Conservation (phyloP, 2,329 filamentous ascomycete genomes). For the Clarireedia hainanense region DNA sequence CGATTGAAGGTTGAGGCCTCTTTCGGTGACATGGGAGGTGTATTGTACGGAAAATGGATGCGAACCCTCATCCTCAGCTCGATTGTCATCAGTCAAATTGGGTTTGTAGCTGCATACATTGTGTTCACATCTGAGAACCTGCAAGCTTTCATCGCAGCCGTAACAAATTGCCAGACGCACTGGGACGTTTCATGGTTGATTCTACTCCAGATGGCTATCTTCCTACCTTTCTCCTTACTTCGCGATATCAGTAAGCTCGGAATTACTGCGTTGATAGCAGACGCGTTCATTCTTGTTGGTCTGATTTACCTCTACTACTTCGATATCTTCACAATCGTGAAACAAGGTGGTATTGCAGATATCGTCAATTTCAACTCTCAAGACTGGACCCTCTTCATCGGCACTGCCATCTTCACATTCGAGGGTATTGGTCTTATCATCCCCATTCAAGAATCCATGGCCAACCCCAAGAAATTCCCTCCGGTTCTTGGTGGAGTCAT, state of each 20-base stretch:
- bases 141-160: conserved; percentile 87
- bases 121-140: conserved; percentile 96
- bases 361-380: conserved; percentile 84
- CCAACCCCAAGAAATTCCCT: conserved; percentile 81
- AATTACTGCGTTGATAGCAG: conserved; percentile 87
- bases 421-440: conserved; percentile 97
- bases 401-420: conserved; percentile 97
- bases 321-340: conserved; percentile 75
- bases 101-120: conserved; percentile 91
- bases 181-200: conserved; percentile 89
- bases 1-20: conserved; percentile 83
- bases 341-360: conserved; percentile 67
- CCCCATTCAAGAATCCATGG: conserved; percentile 97
- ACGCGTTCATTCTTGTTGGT: conserved; percentile 88
- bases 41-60: conserved; percentile 87
- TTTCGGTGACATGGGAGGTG: conserved; percentile 92
- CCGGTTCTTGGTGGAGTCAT: conserved; percentile 83
- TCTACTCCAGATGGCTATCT: conserved; percentile 89
- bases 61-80: conserved; percentile 79
- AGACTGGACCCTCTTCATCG: conserved; percentile 96
- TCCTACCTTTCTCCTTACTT: conserved; percentile 87
- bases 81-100: conserved; percentile 91
- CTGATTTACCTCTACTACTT: conserved; percentile 94
- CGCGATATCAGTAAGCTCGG: conserved; percentile 96
- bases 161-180: conserved; percentile 76